Evolutionary conservation across 192 early-diverging fungal species (phyloP), one percentile per base, ranked within the genome.

Genomic region (Coemansia sp.): DNA sequence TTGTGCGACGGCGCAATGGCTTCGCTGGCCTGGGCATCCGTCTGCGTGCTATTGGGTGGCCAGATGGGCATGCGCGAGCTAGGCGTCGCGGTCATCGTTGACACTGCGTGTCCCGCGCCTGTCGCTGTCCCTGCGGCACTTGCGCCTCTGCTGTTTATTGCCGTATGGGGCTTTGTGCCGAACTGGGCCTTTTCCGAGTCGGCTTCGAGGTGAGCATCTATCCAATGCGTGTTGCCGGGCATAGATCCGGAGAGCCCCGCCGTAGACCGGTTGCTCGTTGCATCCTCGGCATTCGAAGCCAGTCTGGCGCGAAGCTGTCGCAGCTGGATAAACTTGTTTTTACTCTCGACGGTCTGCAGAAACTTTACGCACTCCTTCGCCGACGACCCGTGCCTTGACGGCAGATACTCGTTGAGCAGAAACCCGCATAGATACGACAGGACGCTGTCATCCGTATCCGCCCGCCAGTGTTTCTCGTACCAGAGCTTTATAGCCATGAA

Each of bases 401-500:
- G 68, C 55, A 79, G 36, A 35, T 67, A 68, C 36, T 68, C 67
- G 52, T 68, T 71, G n/a, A 68, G 18, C 34, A 76, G 24, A 32
- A 68, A 84, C 14, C 62, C 53, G 42, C 70, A 71, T 64, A 84
- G 45, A 19, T 49, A 61, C 3, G 32, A 42, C 53, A 83, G 48
- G 25, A 36, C 30, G 7, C 48, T 11, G 28, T 46, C 60, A 30
- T 89, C 86, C 24, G 85, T 75, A 29, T 75, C 74, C 14, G 84
- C 71, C 29, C 79, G 81, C 74, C 85, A 91, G 65, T 92, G 91
- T 18, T 53, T 68, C 28, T 92, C 91, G 35, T 92, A 70, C 95
- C 95, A 98, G 22, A 69, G 78, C 61, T 91, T 94, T 64, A 95
- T 78, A 0, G 89, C 85, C 58, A 87, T 85, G 64, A 88, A 90